These are phyloP conservation scores for Neofusicoccum ribis DNA, from an alignment of 2,329 filamentous ascomycete genomes.

Conservation along the genomic window DNA sequence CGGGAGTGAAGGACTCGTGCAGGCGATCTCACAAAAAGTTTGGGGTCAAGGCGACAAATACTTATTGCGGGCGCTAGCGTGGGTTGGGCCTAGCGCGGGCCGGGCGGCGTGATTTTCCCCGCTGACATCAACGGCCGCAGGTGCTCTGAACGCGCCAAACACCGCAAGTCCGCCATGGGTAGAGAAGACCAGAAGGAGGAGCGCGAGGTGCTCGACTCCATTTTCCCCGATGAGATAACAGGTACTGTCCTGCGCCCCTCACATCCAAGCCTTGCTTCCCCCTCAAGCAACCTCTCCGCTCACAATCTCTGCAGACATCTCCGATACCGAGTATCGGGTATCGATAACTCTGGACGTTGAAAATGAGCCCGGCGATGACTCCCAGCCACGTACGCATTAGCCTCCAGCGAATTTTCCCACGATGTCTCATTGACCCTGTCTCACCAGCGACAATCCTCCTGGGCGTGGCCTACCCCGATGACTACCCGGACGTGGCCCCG, in stretches of 20 bases:
- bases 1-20: background rate
- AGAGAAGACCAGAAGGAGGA: constrained; percentile 91
- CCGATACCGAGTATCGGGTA: constrained; percentile 85
- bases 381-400: constrained; percentile 55
- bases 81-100: background rate
- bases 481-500: constrained; percentile 86
- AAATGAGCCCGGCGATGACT: constrained; percentile 59
- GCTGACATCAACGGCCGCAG: constrained; percentile 15
- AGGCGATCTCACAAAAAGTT: constrained; percentile 8
- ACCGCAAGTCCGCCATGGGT: constrained; percentile 41
- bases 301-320: constrained; percentile 65
- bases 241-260: constrained; percentile 50
- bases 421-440: background rate
- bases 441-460: constrained; percentile 69
- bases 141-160: background rate
- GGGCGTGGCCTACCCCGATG: constrained; percentile 83
- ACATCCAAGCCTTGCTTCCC: background rate
- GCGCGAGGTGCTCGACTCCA: constrained; percentile 95
- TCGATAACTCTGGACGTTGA: constrained; percentile 79
- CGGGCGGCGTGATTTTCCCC: constrained; percentile 1
- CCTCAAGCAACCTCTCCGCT: constrained; percentile 22
- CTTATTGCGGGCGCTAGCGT: background rate
- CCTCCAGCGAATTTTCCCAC: background rate
- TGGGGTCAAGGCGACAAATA: constrained; percentile 11
- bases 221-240: constrained; percentile 97